Conservation (phyloP, 495 filamentous ascomycete genomes). For the Lasiosphaeria hispida region DNA sequence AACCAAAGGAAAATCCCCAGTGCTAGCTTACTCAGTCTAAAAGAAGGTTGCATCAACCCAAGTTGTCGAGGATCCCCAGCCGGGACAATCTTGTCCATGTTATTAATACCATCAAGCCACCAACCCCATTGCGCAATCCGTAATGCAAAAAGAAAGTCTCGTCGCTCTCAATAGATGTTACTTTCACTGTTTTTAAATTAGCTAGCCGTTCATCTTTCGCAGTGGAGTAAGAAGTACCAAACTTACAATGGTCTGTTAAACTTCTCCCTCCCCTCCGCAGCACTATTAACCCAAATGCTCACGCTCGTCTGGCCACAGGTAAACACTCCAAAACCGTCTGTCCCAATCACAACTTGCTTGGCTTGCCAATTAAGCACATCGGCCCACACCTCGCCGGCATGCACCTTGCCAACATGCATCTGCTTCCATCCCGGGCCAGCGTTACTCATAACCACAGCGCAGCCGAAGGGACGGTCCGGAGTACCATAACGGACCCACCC, state of each 20-base stretch:
- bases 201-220: constrained; percentile 10
- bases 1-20: too few species aligned
- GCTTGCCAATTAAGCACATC: constrained; percentile 54
- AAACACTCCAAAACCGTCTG: constrained; percentile 58
- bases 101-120: too few species aligned
- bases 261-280: constrained; percentile 49
- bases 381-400: constrained; percentile 58
- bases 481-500: constrained; percentile 68
- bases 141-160: too few species aligned
- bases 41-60: too few species aligned
- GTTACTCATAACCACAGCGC: constrained; percentile 61
- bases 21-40: too few species aligned
- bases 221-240: background rate
- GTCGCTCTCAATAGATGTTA: constrained; percentile 33
- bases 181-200: constrained; percentile 28
- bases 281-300: constrained; percentile 59
- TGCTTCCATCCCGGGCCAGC: constrained; percentile 47
- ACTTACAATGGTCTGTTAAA: constrained; percentile 43
- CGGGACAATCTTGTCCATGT: too few species aligned
- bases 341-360: constrained; percentile 49
- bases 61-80: too few species aligned
- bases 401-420: constrained; percentile 60
- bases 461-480: constrained; percentile 46
- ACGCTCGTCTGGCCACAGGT: constrained; percentile 52
- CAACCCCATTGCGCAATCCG: too few species aligned